These are phyloP conservation scores for Lachnellula subtilissima DNA, from an alignment of 2,329 filamentous ascomycete species.

Conservation along the genomic window DNA sequence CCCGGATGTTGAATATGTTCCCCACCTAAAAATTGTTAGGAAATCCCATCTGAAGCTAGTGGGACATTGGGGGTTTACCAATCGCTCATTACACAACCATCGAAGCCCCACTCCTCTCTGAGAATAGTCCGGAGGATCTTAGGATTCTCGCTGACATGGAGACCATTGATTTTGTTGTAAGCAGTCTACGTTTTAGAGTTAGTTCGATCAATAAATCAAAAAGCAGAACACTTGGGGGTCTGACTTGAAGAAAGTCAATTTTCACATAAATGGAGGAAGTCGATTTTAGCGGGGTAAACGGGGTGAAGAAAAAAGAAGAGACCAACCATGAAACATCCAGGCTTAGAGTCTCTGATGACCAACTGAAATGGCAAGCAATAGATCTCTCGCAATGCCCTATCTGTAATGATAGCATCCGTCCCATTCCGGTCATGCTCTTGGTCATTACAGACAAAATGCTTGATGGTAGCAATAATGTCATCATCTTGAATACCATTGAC, in stretches of 20 bases:
- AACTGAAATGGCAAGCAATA: slow-evolving; percentile 44
- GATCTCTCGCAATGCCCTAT: slow-evolving; percentile 39
- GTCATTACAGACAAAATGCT: slow-evolving; percentile 45
- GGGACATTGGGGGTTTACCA: slow-evolving; percentile 34
- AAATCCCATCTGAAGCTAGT: not conserved
- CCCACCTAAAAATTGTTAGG: slow-evolving; percentile 29
- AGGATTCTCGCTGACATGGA: slow-evolving; percentile 39
- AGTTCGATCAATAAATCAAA: too few species aligned
- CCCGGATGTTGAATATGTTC: slow-evolving; percentile 50
- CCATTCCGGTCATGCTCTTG: slow-evolving; percentile 36
- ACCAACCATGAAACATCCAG: slow-evolving; percentile 39
- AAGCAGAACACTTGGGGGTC: too few species aligned
- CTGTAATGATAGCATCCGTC: slow-evolving; percentile 34
- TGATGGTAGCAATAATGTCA: slow-evolving; percentile 41
- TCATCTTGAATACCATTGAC: slow-evolving; percentile 41
- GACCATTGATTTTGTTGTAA: slow-evolving; percentile 44
- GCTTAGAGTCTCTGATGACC: slow-evolving; percentile 38
- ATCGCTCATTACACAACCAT: slow-evolving; percentile 44
- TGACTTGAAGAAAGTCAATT: not conserved
- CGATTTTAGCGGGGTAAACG: not conserved
- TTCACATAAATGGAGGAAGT: not conserved
- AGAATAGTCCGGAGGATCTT: slow-evolving; percentile 37
- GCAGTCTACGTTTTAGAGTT: slow-evolving; percentile 28
- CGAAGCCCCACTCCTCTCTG: slow-evolving; percentile 41
- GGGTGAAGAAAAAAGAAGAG: not conserved